Evolutionary conservation across 2,329 filamentous ascomycete genomes (phyloP), one percentile per base, ranked within the genome.

Genomic region (Hypoxylon sp.): DNA sequence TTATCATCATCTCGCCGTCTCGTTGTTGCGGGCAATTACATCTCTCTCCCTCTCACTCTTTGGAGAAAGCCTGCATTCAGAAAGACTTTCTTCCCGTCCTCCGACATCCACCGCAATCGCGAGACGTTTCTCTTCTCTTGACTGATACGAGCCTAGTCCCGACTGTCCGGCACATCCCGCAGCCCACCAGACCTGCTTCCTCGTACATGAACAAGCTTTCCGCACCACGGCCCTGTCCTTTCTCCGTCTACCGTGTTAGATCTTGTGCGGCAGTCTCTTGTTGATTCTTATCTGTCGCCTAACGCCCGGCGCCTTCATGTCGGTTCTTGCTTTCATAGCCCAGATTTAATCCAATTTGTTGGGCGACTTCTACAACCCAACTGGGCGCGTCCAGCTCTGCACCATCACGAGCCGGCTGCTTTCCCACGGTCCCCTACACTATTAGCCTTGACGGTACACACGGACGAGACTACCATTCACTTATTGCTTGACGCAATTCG

Each of bases 401-500:
- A 35, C 37, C 17, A 21, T 40, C 17, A 3, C 26, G 17, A 35
- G 31, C 31, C 3, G 31, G n/a, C 31, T 35, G n/a, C n/a, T 8
- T 35, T 15, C 48, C 35, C 18, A 40, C 48, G 49, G 27, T 11
- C 20, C 17, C 20, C 15, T 40, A 35, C 31, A 15, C 31, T 35
- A 13, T 35, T 67, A 67, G 70, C 74, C 76, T 79, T 74, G 74
- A 77, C 75, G 75, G 77, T 77, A 70, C 66, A 62, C 63, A 63
- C 65, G 64, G 66, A 68, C 63, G 70, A n/a, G 69, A 69, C 64
- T 63, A 62, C 64, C 67, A 35, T 35, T 35, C 4, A 35, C 72
- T 72, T 75, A n/a, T 77, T 74, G 76, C 78, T 80, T 75, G 78
- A 80, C 70, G 78, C 77, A 77, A 76, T 73, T 72, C 71, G 75